Evolutionary conservation across 164 flowering plant genomes (phyloP).

Genomic region (Magnolia kwangsiensis): DNA sequence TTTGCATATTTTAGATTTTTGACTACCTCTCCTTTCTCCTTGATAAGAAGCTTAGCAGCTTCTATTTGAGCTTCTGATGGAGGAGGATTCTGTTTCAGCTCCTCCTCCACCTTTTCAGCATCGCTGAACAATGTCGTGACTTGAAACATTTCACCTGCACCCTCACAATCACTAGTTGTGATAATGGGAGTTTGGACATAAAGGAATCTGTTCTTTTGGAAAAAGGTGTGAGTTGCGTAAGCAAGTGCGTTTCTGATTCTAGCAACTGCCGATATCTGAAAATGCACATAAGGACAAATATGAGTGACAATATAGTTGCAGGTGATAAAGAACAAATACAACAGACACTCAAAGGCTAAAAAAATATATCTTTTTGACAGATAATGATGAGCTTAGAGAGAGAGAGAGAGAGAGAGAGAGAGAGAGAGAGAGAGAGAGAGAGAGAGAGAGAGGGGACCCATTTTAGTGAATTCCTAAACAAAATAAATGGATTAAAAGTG

Average conservation of each 20-base stretch:
- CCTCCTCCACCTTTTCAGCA: slow-evolving; percentile 76
- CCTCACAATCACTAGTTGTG: slow-evolving; percentile 97
- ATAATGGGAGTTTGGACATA: slow-evolving; percentile 88
- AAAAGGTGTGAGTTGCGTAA: slow-evolving; percentile 88
- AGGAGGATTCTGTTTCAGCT: slow-evolving; percentile 71
- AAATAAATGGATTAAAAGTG: too few relatives aligned
- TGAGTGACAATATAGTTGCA: not conserved
- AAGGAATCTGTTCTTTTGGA: slow-evolving; percentile 71
- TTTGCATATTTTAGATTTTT: slow-evolving; percentile 58
- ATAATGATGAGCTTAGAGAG: too few relatives aligned
- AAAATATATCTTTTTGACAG: too few relatives aligned
- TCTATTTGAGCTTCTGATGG: slow-evolving; percentile 71
- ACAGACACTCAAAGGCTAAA: not conserved
- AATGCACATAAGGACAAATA: not conserved
- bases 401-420: not conserved
- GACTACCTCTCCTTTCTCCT: slow-evolving; percentile 70
- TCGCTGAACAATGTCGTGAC: slow-evolving; percentile 79
- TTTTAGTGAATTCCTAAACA: too few relatives aligned
- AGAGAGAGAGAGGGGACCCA: too few relatives aligned
- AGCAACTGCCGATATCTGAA: slow-evolving; percentile 85
- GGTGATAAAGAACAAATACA: not conserved
- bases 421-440: not conserved
- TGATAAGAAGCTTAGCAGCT: slow-evolving; percentile 51
- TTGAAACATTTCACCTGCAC: slow-evolving; percentile 99
- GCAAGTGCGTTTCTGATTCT: slow-evolving; percentile 84